These are phyloP conservation scores for Phyllachora maydis DNA, from an alignment of 2,329 filamentous ascomycete species.

Conservation along the genomic window DNA sequence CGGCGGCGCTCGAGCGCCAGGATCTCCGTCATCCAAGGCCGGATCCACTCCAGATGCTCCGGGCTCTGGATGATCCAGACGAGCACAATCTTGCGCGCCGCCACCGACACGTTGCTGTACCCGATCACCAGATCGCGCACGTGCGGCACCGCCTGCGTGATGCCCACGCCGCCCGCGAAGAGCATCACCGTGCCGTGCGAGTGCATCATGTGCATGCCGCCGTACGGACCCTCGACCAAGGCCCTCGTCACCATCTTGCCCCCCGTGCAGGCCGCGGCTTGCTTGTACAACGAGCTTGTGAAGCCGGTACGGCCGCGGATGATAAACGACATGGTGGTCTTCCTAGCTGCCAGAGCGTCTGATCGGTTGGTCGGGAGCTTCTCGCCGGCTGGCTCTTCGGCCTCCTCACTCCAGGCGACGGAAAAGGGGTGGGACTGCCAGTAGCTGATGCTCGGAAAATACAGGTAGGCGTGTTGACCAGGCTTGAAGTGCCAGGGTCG, in stretches of 20 bases:
- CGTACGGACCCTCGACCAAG: conserved; percentile 59
- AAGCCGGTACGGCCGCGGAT: conserved; percentile 56
- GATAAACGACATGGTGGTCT: conserved; percentile 48
- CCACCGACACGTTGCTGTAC: conserved; percentile 46
- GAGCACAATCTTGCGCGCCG: conserved; percentile 49
- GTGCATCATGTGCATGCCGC: conserved; percentile 46
- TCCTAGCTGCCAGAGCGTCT: conserved; percentile 37
- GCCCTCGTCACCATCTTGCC: conserved; percentile 42
- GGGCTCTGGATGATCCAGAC: conserved; percentile 65
- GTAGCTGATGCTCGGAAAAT: conserved; percentile 50
- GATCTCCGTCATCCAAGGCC: conserved; percentile 68
- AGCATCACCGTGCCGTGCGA: conserved; percentile 64
- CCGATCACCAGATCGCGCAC: conserved; percentile 52
- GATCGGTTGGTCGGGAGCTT: conserved; percentile 38
- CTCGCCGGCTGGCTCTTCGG: conserved; percentile 24
- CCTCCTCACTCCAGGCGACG: conserved; percentile 56
- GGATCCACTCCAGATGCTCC: conserved; percentile 68
- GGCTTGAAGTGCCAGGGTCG: conserved; percentile 58
- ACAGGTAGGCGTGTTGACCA: conserved; percentile 63
- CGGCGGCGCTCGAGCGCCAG: conserved; percentile 54
- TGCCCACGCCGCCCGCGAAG: conserved; percentile 63
- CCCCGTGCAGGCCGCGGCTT: conserved; percentile 37
- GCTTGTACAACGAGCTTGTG: conserved; percentile 48
- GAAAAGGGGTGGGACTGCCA: conserved; percentile 68
- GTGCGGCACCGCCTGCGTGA: conserved; percentile 61